Conservation (phyloP, 2,329 filamentous ascomycete genomes). For the Penicillium sp. region DNA sequence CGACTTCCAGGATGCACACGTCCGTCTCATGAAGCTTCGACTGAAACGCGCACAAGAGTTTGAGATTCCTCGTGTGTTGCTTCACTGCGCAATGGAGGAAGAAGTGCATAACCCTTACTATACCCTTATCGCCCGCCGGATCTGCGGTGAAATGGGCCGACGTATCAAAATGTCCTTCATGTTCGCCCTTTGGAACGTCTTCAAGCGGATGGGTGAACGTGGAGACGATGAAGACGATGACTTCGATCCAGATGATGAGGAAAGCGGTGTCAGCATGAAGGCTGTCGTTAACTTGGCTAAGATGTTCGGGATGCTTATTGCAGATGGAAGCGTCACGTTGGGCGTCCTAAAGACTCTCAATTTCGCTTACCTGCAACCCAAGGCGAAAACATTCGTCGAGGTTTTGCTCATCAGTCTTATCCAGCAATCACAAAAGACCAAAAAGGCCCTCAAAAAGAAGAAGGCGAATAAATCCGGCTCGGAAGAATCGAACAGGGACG, state of each 20-base stretch:
- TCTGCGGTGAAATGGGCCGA: constrained; percentile 70
- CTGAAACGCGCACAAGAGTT: constrained; percentile 84
- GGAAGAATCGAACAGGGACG: constrained; percentile 49
- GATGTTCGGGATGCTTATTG: constrained; percentile 66
- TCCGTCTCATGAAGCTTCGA: constrained; percentile 77
- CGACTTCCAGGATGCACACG: constrained; percentile 81
- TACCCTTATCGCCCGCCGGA: constrained; percentile 76
- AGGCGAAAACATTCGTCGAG: constrained; percentile 79
- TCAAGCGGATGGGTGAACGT: constrained; percentile 81
- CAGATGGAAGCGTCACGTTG: constrained; percentile 63
- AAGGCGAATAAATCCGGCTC: constrained; percentile 22
- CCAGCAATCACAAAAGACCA: constrained; percentile 62
- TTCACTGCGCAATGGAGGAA: constrained; percentile 86
- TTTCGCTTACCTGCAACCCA: constrained; percentile 74
- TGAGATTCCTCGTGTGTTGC: constrained; percentile 83
- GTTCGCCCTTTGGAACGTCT: constrained; percentile 83
- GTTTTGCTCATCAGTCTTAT: constrained; percentile 77
- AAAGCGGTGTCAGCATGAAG: constrained; percentile 56
- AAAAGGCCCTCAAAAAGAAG: constrained; percentile 27
- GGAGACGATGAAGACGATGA: constrained; percentile 65
- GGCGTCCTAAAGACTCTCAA: constrained; percentile 68
- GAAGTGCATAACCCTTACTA: constrained; percentile 91
- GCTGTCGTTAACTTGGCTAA: constrained; percentile 70
- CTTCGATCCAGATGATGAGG: constrained; percentile 57
- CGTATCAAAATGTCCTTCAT: constrained; percentile 83